These are phyloP conservation scores for Phytophthora pisi DNA, from an alignment of 352 stramenopile species.

Conservation along the genomic window DNA sequence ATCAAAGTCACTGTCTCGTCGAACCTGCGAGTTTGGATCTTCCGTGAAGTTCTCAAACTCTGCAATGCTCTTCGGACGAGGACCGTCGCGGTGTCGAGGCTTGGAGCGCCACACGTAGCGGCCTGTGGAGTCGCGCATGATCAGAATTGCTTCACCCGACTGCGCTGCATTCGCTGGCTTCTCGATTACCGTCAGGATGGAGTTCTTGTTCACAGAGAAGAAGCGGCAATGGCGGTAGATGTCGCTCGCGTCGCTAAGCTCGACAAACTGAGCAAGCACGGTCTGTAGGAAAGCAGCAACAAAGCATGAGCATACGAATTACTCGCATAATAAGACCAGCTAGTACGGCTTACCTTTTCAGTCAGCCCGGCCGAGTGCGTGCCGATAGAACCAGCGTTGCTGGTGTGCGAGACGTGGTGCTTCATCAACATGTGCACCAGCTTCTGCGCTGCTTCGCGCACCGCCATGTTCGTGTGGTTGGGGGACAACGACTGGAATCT, in stretches of 20 bases:
- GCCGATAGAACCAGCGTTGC: constrained; percentile 43
- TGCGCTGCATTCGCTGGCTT: constrained; percentile 55
- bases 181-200: constrained; percentile 82
- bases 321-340: not conserved
- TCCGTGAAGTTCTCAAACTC: constrained; percentile 73
- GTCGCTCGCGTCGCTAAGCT: constrained; percentile 45
- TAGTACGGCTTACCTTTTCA: constrained; percentile 54
- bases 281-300: constrained; percentile 33
- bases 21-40: constrained; percentile 26
- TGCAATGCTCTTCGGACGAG: constrained; percentile 53
- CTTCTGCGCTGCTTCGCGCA: constrained; percentile 78
- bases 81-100: constrained; percentile 62
- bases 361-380: constrained; percentile 56
- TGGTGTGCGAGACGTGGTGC: constrained; percentile 75
- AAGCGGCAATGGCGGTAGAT: constrained; percentile 71
- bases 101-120: constrained; percentile 84
- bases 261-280: constrained; percentile 63
- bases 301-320: constrained; percentile 7
- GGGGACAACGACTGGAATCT: constrained; percentile 67
- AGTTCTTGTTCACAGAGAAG: constrained; percentile 83
- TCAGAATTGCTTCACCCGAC: constrained; percentile 67
- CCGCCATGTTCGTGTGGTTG: constrained; percentile 53
- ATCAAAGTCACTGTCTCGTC: constrained; percentile 32
- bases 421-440: constrained; percentile 90
- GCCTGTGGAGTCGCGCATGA: constrained; percentile 79